phyloP scores from a whole-genome alignment of 2,329 filamentous ascomycete species.

The Epichloe gansuensis region DNA sequence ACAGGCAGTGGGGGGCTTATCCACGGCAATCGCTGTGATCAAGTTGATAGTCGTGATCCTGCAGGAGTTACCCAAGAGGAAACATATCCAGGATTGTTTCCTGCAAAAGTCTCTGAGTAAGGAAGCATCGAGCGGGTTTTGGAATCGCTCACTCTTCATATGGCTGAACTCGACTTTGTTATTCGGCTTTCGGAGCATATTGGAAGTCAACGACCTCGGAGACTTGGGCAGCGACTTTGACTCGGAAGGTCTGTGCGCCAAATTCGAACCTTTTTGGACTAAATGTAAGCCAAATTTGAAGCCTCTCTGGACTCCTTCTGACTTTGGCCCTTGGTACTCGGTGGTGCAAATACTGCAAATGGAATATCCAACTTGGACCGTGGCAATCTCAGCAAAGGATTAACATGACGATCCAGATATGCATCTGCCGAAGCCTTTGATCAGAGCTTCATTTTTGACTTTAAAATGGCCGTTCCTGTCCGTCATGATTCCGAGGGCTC shows the following conservation, averaged over 20 bases:
- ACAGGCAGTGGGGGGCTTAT: slow-evolving; percentile 16
- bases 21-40: slow-evolving; percentile 16
- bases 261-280: not conserved
- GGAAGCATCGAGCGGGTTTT: slow-evolving; percentile 14
- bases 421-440: not conserved
- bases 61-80: slow-evolving; percentile 18
- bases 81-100: not conserved
- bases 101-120: not conserved
- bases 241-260: slow-evolving; percentile 1
- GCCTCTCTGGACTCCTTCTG: not conserved
- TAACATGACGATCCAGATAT: not conserved
- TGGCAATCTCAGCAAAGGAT: not conserved
- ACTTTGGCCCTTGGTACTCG: too few relatives aligned
- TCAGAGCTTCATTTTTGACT: slow-evolving; percentile 5
- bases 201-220: slow-evolving; percentile 19
- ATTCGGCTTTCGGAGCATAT: slow-evolving; percentile 18
- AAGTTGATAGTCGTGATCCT: slow-evolving; percentile 22
- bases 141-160: slow-evolving; percentile 13
- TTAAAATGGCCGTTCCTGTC: slow-evolving; percentile 7
- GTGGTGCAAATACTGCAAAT: not conserved
- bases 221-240: slow-evolving; percentile 10
- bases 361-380: not conserved
- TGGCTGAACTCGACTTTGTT: slow-evolving; percentile 18
- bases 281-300: not conserved
- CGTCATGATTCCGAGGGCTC: slow-evolving; percentile 17